Base-by-base conservation (phyloP, 2,329 filamentous ascomycete genomes). In the Drechslerella coelobrocha region DNA sequence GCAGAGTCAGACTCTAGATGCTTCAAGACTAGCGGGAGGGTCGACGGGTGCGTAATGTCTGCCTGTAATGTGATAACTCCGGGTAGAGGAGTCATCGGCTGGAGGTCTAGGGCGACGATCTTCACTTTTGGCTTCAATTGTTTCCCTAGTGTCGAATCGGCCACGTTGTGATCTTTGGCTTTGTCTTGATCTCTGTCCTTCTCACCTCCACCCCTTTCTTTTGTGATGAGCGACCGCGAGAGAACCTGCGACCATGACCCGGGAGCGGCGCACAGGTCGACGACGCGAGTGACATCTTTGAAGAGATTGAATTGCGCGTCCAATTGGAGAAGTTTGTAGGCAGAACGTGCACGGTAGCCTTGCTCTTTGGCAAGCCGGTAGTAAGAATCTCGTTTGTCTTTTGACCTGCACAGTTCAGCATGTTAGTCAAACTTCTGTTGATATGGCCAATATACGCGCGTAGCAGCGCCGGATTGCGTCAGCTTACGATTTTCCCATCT, bases 281-380 rank as follows among this genome's bases (percentile, higher is more conserved):
- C 93, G 1, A 99, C 94, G 34, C 94, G 86, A 1, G 91, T 93
- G 51, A 97, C 93, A 76, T 88, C 53, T 55, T 90, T 85, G 79
- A 99, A 97, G 9, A 99, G 85, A 77, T 97, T 90, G 81, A 97
- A 99, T 81, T 97, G 91, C 87, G 85, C 92, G 78, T 99, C 92
- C 23, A 99, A 86, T 79, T 99, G 94, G 10, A 99, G 86, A 23
- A 99, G 86, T 80, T 99, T 99, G 83, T 97, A 99, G 7, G 94
- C 94, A 74, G 92, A 96, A 65, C 94, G 86, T 26, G 94, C 94
- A 34, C 94, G 90, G 93, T 94, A 99, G 73, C 95, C 95, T 82
- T 99, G 94, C 80, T 99, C 94, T 81, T 99, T 99, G 17, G 94
- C 94, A 7, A 99, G 89, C 59, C 94, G 87, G 78, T 99, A 99